These are phyloP conservation scores for Populus hybrid DNA, from an alignment of 441 rosid genomes.

Conservation along the genomic window DNA sequence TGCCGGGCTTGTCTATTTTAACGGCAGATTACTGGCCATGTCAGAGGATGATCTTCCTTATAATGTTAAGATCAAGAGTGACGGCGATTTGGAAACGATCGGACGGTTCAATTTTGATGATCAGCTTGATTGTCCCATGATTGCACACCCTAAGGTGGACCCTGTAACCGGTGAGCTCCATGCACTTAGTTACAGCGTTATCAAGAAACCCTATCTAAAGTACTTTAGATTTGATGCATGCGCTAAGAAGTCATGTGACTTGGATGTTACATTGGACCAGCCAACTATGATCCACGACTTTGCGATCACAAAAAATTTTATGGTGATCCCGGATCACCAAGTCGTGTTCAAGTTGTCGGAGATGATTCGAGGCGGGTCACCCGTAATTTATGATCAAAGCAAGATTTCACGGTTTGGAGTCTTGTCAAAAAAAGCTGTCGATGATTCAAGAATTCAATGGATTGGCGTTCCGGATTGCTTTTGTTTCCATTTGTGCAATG, in stretches of 20 bases:
- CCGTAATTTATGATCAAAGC: constrained; percentile 42
- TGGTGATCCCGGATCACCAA: constrained; percentile 68
- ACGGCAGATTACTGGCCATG: constrained; percentile 69
- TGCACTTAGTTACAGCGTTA: constrained; percentile 56
- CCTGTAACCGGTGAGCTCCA: constrained; percentile 53
- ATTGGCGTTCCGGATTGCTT: constrained; percentile 52
- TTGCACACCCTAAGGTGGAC: constrained; percentile 74
- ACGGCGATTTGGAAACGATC: constrained; percentile 56
- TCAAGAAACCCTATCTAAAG: constrained; percentile 50
- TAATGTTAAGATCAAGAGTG: constrained; percentile 41
- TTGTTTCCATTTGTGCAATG: constrained; percentile 73
- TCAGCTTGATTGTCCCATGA: constrained; percentile 54
- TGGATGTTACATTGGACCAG: constrained; percentile 38
- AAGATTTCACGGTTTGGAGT: constrained; percentile 56
- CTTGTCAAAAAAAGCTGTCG: constrained; percentile 31
- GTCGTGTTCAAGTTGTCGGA: constrained; percentile 61
- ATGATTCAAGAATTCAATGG: constrained; percentile 49
- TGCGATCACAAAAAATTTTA: constrained; percentile 49
- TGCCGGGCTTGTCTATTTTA: constrained; percentile 60
- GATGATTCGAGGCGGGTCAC: constrained; percentile 76
- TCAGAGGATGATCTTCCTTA: constrained; percentile 81
- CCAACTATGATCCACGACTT: constrained; percentile 80
- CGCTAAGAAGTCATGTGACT: constrained; percentile 49
- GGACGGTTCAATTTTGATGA: constrained; percentile 50
- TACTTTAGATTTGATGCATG: constrained; percentile 47